Conservation (phyloP, 768 basidiomycete genomes). For the Chlorophyllum brunneum region DNA sequence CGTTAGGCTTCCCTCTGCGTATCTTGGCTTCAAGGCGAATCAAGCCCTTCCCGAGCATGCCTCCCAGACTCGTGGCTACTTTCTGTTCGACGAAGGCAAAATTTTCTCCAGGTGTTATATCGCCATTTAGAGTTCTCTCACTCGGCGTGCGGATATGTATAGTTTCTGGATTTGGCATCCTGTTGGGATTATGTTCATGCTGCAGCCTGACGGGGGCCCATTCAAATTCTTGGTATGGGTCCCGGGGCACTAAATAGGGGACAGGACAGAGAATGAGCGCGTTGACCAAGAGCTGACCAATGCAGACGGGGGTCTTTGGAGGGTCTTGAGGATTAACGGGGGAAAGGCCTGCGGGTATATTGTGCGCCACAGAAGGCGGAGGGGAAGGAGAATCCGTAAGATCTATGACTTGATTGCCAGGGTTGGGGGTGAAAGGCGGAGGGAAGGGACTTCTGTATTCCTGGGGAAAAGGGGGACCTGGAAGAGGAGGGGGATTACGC, state of each 20-base stretch:
- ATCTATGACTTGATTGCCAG: slow-evolving; percentile 63
- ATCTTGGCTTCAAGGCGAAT: slow-evolving; percentile 79
- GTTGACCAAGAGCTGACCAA: slow-evolving; percentile 78
- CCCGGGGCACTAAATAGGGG: slow-evolving; percentile 53
- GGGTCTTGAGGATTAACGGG: slow-evolving; percentile 55
- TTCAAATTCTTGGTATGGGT: slow-evolving; percentile 43
- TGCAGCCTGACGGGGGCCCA: slow-evolving; percentile 70
- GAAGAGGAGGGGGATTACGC: slow-evolving; percentile 20
- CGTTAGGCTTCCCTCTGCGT: slow-evolving; percentile 57
- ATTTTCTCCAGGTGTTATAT: slow-evolving; percentile 52
- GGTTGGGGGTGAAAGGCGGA: slow-evolving; percentile 17
- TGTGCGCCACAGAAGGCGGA: slow-evolving; percentile 32
- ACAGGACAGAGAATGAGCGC: slow-evolving; percentile 85
- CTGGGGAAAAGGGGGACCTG: slow-evolving; percentile 19
- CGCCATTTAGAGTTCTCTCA: slow-evolving; percentile 46
- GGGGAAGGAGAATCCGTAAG: slow-evolving; percentile 64
- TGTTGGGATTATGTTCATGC: slow-evolving; percentile 62
- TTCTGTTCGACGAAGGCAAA: slow-evolving; percentile 89
- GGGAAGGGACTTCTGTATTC: slow-evolving; percentile 14
- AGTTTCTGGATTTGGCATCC: slow-evolving; percentile 56
- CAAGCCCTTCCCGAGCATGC: slow-evolving; percentile 81
- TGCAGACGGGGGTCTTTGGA: slow-evolving; percentile 83
- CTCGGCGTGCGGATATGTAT: slow-evolving; percentile 75
- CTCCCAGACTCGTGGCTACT: slow-evolving; percentile 72
- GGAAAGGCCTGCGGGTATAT: slow-evolving; percentile 21